Evolutionary conservation across 805 yeast species (phyloP), one percentile per base, ranked within the genome.

Genomic region (Pichia gijzeniarum): DNA sequence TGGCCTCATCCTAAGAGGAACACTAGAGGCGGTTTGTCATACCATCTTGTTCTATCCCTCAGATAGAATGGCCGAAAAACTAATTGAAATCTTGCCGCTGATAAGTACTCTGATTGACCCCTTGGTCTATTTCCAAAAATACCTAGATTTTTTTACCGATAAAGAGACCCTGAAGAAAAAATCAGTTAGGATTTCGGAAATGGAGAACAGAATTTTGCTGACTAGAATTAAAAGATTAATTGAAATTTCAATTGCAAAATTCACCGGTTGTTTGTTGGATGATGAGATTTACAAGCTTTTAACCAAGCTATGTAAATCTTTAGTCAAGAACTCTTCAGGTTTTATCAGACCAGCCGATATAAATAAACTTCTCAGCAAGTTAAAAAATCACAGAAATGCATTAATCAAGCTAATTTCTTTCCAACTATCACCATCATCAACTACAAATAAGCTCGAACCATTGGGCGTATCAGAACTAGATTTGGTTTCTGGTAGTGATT

Each of bases 11-110:
- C 51, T 71, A 7, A 70, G 75, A 19, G 86, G 86, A 17, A 60
- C 86, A 0, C 57, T 77, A 10, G 96, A 89, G 60, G 76, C 89
- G 38, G 70, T 89, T 32, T 77, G 90, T 45, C 97, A 90, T 63
- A 75, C 85, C 3, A 67, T 86, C 21, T 60, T 88, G 14, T 81
- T 80, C 60, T 72, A 72, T 48, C 72, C 76, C 4, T 57, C 67
- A 17, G 53, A 49, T 18, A 44, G 54, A 37, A 62, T 69, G 18
- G 65, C 71, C 16, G 63, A 58, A 22, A 73, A 72, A 44, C 60
- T 75, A n/a, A 59, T 79, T 16, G 57, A 73, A 35, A 65, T 77
- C n/a, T 53, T 82, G 21, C 87, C 87, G 0, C 54, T 81, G 40
- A 61, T 78, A 45, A 76, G 73, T 27, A 77, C 73, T 28, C 64